Base-by-base conservation (phyloP, 495 filamentous ascomycete genomes). In the Neurospora tetraspora region DNA sequence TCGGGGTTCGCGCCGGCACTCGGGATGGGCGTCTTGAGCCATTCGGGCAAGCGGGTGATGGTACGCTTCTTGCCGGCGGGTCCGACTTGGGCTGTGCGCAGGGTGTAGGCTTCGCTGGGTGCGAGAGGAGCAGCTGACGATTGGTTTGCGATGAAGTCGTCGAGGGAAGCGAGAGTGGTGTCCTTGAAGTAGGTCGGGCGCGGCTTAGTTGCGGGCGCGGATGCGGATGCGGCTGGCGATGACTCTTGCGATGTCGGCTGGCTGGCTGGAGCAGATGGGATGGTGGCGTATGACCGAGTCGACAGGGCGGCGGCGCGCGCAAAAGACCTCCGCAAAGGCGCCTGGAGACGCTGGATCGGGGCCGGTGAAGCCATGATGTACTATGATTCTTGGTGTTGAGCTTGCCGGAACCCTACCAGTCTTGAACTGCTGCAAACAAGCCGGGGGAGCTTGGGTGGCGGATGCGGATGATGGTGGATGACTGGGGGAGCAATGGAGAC, bases 1-100 rank as follows among this genome's bases (percentile, higher is more conserved):
- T 96, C 94, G 73, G 83, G 81, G 77, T 87, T 88, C 40, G 79
- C 74, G 12, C 92, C 89, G 34, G 90, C 88, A 39, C 87, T 86
- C 0, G 96, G 96, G 71, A 99, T 94, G 2, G 94, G 92, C 0
- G 95, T 98, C 85, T 98, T 98, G 71, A 99, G 88, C 96, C 96
- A 99, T 71, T 91, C 88, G 40, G 96, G 96, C 36, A 99, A 85
- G 18, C 96, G 90, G 47, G 94, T 97, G 81, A 97, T 94, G 83
- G 92, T 91, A 82, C 91, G 94, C 81, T 88, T 88, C 86, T 89
- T 93, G 72, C 93, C 92, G 71, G 89, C 89, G 11, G 92, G 93
- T 39, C 92, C 94, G 78, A 94, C 93, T 78, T 92, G 87, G 65
- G 90, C 95, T n/a, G 90, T 97, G 70, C 80, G 82, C 72, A 93